Conservation (phyloP, 164 flowering plant species). For the Annona squamosa region DNA sequence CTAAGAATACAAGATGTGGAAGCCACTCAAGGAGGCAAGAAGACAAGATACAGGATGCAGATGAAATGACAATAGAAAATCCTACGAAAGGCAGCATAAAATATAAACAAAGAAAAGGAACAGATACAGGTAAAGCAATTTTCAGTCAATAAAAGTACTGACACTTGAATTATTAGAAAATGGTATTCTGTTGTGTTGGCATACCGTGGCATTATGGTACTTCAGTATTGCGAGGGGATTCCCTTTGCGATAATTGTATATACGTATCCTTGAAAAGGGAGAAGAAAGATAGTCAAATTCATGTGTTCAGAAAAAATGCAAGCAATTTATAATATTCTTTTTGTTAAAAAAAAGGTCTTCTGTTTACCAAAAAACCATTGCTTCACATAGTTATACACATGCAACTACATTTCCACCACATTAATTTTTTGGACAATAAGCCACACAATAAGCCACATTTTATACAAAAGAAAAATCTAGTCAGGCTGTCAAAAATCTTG, state of each 20-base stretch:
- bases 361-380: no score
- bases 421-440: no score
- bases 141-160: neutral
- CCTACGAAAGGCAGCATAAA: neutral
- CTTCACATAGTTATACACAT: no score
- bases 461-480: no score
- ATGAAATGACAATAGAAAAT: neutral
- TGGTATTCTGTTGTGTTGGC: neutral
- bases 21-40: neutral
- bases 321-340: no score
- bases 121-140: neutral
- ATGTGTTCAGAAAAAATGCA: neutral
- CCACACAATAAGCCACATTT: no score
- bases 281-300: neutral
- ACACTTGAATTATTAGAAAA: neutral
- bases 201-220: constrained; percentile 77
- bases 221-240: constrained; percentile 79
- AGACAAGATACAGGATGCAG: neutral
- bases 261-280: constrained; percentile 41
- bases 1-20: no score
- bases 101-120: neutral
- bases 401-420: no score
- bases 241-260: constrained; percentile 77
- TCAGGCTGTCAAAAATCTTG: no score
- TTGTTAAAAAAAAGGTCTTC: no score